Evolutionary conservation across 1,284 basidiomycete genomes (phyloP).

Genomic region (Papiliotrema terrestris): DNA sequence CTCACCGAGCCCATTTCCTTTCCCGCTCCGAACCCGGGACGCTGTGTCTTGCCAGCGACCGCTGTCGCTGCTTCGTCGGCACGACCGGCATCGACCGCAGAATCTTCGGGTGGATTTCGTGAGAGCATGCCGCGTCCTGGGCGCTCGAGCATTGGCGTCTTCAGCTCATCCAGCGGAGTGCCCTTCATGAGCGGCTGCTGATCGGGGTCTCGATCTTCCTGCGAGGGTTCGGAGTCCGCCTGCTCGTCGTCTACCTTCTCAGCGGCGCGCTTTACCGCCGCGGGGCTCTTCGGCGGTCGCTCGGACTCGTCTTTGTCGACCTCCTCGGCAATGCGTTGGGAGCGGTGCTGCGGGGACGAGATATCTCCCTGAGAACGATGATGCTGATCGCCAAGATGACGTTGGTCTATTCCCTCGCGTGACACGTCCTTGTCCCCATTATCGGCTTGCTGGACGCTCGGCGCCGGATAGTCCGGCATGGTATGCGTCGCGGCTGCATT

Average conservation of each 20-base stretch:
- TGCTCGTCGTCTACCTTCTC: neutral
- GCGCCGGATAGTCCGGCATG: slow-evolving; percentile 20
- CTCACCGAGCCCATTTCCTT: slow-evolving; percentile 22
- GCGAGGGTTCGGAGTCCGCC: neutral
- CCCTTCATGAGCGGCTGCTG: slow-evolving; percentile 24
- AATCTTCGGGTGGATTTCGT: no score
- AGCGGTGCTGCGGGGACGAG: no score
- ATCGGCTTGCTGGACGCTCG: slow-evolving; percentile 5
- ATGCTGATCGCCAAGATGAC: no score
- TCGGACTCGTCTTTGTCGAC: no score
- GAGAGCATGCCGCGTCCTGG: neutral
- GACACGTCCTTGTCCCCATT: slow-evolving; percentile 3
- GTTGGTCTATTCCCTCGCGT: slow-evolving; percentile 3
- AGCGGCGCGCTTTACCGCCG: neutral
- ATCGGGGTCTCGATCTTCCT: slow-evolving; percentile 14
- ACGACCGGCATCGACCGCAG: no score
- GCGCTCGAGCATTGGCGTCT: slow-evolving; percentile 19
- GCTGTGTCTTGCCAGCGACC: neutral
- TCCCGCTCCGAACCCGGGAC: slow-evolving; percentile 23
- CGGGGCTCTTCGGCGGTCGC: neutral
- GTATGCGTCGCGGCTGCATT: slow-evolving; percentile 31
- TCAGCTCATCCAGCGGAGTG: slow-evolving; percentile 31
- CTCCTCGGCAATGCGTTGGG: no score
- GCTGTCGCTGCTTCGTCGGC: neutral
- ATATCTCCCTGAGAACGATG: no score